Percentiles rank a stretch among this genome's conserved stretches.
phyloP scores from a whole-genome alignment of 306 rosid genomes.

The Aeschynomene evenia region DNA sequence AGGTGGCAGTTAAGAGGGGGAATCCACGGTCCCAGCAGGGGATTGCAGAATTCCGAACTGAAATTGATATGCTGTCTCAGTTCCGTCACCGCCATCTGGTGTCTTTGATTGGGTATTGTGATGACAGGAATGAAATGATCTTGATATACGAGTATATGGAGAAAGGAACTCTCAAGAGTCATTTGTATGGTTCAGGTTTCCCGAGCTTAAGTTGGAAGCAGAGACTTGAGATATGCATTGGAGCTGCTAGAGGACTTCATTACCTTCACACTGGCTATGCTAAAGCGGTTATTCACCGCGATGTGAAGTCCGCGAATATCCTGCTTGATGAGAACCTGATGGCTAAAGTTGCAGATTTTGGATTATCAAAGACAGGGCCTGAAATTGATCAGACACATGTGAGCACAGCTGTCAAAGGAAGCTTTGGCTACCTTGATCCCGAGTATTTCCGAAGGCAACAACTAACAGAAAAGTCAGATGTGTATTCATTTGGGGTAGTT shows the following conservation, averaged over 20 bases:
- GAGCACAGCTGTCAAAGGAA: conserved; percentile 84
- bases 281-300: conserved; percentile 88
- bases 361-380: conserved; percentile 81
- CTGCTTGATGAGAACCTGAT: conserved; percentile 85
- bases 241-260: conserved; percentile 93
- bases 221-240: conserved; percentile 85
- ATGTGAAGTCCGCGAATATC: conserved; percentile 87
- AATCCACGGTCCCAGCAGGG: conserved; percentile 86
- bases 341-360: conserved; percentile 95
- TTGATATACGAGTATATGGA: conserved; percentile 91
- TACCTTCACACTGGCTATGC: conserved; percentile 93
- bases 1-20: conserved; percentile 92
- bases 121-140: conserved; percentile 88
- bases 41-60: conserved; percentile 79
- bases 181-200: conserved; percentile 70
- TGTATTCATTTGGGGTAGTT: conserved; percentile 89
- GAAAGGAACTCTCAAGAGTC: conserved; percentile 83
- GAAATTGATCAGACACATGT: conserved; percentile 87
- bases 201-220: conserved; percentile 83
- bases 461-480: conserved; percentile 84
- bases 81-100: conserved; percentile 94
- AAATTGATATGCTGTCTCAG: conserved; percentile 85
- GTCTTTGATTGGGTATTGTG: conserved; percentile 86
- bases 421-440: conserved; percentile 91
- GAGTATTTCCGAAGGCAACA: conserved; percentile 89